These are phyloP conservation scores for Lentinula boryana DNA, from an alignment of 768 basidiomycete species.

Conservation along the genomic window DNA sequence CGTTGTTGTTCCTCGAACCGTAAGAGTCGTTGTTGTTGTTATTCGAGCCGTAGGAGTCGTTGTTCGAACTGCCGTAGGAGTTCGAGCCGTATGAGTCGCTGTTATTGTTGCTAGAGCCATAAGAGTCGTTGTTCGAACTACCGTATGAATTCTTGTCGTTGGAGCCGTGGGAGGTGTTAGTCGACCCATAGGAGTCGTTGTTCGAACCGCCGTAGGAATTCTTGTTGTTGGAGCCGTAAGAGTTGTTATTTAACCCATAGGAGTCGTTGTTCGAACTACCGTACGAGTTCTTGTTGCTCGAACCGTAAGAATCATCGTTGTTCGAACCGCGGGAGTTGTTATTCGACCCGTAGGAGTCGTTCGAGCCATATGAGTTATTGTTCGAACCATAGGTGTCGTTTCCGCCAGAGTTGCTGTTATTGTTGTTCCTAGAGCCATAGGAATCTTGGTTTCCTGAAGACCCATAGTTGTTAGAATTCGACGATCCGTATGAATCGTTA, in stretches of 20 bases:
- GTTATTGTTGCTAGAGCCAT: not conserved
- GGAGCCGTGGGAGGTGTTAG: not conserved
- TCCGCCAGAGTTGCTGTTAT: not conserved
- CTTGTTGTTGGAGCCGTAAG: conserved; percentile 6
- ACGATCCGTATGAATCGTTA: not conserved
- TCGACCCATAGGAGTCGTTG: conserved; percentile 6
- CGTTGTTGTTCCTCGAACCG: conserved; percentile 1
- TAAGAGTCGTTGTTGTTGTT: not conserved
- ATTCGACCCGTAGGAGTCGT: not conserved
- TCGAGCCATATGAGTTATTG: not conserved
- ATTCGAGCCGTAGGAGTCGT: not conserved
- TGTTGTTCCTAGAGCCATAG: not conserved
- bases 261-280: conserved; percentile 5
- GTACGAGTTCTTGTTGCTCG: not conserved
- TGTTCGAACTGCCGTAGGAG: not conserved
- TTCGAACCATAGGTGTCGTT: not conserved
- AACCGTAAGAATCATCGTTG: not conserved
- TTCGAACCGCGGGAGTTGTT: not conserved
- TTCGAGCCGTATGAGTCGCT: not conserved
- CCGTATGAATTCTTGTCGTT: not conserved
- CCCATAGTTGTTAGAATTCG: not conserved
- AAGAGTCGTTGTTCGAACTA: not conserved
- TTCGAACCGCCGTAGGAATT: not conserved
- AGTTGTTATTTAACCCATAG: conserved; percentile 5
- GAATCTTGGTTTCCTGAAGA: not conserved